Evolutionary conservation across 345 rosid genomes (phyloP).

Genomic region (Ailanthus altissimus): DNA sequence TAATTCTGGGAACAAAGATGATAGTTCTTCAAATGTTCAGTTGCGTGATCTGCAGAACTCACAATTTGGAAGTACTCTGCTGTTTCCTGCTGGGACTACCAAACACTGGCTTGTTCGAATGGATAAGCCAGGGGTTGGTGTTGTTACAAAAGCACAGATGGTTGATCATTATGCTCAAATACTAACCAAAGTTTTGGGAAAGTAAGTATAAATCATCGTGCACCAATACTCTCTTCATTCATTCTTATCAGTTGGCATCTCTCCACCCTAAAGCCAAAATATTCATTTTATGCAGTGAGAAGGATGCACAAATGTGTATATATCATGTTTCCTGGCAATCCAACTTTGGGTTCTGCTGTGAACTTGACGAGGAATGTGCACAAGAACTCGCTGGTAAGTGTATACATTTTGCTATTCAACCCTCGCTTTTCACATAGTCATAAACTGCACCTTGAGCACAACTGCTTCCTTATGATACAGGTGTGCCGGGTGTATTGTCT

Average conservation of each 20-base stretch:
- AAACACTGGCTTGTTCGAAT: conserved; percentile 77
- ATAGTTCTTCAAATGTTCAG: conserved; percentile 25
- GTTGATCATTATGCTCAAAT: conserved; percentile 76
- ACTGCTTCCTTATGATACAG: conserved; percentile 39
- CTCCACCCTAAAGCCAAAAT: background rate
- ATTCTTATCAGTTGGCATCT: background rate
- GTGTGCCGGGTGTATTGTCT: conserved; percentile 84
- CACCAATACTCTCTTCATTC: background rate
- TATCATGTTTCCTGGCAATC: conserved; percentile 88
- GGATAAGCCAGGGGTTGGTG: conserved; percentile 70
- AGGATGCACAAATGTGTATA: conserved; percentile 91
- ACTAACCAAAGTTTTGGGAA: conserved; percentile 71
- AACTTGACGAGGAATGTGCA: conserved; percentile 74
- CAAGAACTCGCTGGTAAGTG: conserved; percentile 67
- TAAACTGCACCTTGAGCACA: conserved; percentile 17
- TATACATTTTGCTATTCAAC: background rate
- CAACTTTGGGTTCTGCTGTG: conserved; percentile 78
- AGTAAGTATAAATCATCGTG: conserved; percentile 46
- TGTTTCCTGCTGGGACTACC: conserved; percentile 62
- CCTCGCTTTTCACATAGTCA: conserved; percentile 15
- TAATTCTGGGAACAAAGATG: conserved; percentile 46
- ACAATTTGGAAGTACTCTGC: conserved; percentile 32
- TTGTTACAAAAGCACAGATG: conserved; percentile 92
- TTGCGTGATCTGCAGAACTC: conserved; percentile 16
- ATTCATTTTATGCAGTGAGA: conserved; percentile 50